phyloP scores from a whole-genome alignment of 1,284 basidiomycete genomes.

The Cutaneotrichosporon arboriforme region DNA sequence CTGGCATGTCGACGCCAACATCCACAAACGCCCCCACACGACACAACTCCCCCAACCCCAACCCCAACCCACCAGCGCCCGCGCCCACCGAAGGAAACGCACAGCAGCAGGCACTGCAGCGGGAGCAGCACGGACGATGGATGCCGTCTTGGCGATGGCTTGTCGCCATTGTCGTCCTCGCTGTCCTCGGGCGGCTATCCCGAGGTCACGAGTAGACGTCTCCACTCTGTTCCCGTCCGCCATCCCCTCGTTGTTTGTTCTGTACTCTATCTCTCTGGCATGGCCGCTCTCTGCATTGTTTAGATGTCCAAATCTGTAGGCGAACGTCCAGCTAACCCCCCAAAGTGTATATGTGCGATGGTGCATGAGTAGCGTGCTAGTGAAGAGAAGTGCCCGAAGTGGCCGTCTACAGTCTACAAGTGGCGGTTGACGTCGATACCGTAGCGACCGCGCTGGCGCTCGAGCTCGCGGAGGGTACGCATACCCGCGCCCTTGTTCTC shows the following conservation, averaged over 20 bases:
- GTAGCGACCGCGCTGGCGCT: slow-evolving; percentile 46
- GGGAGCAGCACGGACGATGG: slow-evolving; percentile 19
- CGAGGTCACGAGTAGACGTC: slow-evolving; percentile 2
- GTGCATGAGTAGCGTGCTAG: slow-evolving; percentile 6
- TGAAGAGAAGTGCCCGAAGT: background rate
- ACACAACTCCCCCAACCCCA: background rate
- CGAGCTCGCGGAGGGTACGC: slow-evolving; percentile 43
- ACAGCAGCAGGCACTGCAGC: slow-evolving; percentile 6
- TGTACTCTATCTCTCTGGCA: slow-evolving; percentile 5
- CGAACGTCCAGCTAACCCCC: too few relatives aligned
- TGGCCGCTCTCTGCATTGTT: slow-evolving; percentile 8
- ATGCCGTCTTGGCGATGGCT: slow-evolving; percentile 41
- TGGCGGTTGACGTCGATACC: slow-evolving; percentile 40
- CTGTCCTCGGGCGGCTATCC: slow-evolving; percentile 38
- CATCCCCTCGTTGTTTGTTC: background rate
- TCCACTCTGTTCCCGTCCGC: background rate
- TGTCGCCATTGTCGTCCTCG: slow-evolving; percentile 35
- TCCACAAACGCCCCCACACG: slow-evolving; percentile 3
- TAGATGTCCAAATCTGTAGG: slow-evolving; percentile 4
- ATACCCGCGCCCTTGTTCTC: slow-evolving; percentile 47
- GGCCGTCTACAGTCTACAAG: slow-evolving; percentile 1
- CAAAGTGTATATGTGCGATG: too few relatives aligned
- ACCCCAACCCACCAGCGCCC: background rate
- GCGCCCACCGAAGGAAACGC: background rate
- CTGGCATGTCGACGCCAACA: slow-evolving; percentile 3